Conservation (phyloP, 441 rosid species). For the Adansonia grandidieri region DNA sequence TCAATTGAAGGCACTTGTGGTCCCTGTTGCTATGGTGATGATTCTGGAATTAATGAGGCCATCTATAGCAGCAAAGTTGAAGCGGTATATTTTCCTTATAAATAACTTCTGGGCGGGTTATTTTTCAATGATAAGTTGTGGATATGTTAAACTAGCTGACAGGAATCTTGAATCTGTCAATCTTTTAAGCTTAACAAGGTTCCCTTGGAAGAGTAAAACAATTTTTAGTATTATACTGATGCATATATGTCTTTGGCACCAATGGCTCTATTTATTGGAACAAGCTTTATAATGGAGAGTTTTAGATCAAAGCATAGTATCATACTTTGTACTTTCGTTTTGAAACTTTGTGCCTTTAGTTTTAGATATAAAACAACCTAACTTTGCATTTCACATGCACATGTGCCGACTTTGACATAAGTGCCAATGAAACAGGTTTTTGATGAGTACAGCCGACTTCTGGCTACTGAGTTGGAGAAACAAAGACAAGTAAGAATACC, state of each 20-base stretch:
- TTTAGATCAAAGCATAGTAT: background rate
- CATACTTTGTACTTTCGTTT: background rate
- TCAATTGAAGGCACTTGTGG: conserved; percentile 69
- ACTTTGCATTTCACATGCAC: background rate
- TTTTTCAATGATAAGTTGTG: background rate
- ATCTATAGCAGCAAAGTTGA: conserved; percentile 88
- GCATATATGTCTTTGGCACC: background rate
- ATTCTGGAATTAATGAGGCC: conserved; percentile 74
- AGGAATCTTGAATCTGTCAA: background rate
- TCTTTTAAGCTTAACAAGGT: background rate
- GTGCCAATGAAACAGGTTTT: conserved; percentile 55
- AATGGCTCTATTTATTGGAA: background rate
- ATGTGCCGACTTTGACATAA: conserved; percentile 20
- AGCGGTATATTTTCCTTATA: conserved; percentile 51
- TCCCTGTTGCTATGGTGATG: conserved; percentile 68
- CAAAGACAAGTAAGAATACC: conserved; percentile 79
- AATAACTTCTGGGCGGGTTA: background rate
- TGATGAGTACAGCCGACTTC: conserved; percentile 84
- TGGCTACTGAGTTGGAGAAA: conserved; percentile 75
- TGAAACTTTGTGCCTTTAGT: background rate
- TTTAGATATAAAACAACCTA: background rate
- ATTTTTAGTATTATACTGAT: background rate
- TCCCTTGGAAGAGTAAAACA: conserved; percentile 2
- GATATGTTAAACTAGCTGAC: background rate
- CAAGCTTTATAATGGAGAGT: background rate